phyloP scores from a whole-genome alignment of 1,284 basidiomycete species.

The Moesziomyces antarcticus region DNA sequence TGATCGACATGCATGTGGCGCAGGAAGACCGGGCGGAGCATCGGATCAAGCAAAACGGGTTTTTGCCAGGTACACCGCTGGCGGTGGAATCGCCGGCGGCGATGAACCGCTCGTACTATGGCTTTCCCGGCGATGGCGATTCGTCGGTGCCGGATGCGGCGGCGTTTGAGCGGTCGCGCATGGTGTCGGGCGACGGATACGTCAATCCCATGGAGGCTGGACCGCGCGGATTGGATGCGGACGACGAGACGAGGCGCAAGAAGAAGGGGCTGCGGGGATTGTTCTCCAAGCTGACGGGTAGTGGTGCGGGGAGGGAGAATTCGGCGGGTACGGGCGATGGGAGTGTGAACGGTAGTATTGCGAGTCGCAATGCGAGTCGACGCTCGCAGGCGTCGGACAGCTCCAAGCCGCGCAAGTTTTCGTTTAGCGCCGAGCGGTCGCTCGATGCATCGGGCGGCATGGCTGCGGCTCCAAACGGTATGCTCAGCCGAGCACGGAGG shows the following conservation, averaged over 20 bases:
- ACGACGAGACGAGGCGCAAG: constrained; percentile 45
- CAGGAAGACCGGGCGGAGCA: constrained; percentile 57
- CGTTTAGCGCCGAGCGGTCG: constrained; percentile 39
- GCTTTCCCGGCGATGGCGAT: constrained; percentile 56
- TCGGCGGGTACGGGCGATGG: constrained; percentile 4
- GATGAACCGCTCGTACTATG: constrained; percentile 50
- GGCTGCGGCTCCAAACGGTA: constrained; percentile 14
- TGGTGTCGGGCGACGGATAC: constrained; percentile 43
- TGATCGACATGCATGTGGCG: constrained; percentile 70
- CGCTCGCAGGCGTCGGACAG: constrained; percentile 44
- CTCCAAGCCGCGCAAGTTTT: constrained; percentile 34
- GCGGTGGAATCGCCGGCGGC: constrained; percentile 40
- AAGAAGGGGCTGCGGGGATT: constrained; percentile 56
- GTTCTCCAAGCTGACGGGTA: constrained; percentile 50
- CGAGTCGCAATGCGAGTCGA: constrained; percentile 46
- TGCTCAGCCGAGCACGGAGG: constrained; percentile 39
- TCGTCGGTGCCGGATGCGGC: constrained; percentile 34
- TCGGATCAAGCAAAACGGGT: constrained; percentile 53
- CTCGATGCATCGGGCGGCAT: constrained; percentile 36
- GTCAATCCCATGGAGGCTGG: constrained; percentile 46
- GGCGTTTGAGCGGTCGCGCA: constrained; percentile 31
- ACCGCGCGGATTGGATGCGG: constrained; percentile 28
- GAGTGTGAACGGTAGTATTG: constrained; percentile 45
- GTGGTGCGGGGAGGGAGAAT: constrained; percentile 15
- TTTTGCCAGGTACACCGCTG: constrained; percentile 47